phyloP scores from a whole-genome alignment of 1,284 basidiomycete genomes.

The Wallemia hederae region DNA sequence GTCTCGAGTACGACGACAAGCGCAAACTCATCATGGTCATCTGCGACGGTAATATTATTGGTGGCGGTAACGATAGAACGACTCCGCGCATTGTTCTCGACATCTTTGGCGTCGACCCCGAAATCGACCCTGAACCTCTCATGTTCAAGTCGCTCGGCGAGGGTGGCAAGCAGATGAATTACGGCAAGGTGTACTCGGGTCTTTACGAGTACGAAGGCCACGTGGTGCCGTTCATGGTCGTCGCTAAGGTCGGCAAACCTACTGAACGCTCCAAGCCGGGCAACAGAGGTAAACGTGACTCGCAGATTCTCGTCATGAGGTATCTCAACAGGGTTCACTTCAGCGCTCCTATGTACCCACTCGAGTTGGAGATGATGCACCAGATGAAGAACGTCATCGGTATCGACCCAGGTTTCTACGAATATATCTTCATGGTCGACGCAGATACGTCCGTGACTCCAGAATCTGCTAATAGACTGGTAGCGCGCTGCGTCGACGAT shows the following conservation, averaged over 20 bases:
- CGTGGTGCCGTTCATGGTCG: conserved; percentile 79
- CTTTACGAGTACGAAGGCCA: conserved; percentile 81
- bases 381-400: conserved; percentile 99
- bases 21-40: conserved; percentile 79
- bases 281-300: conserved; percentile 88
- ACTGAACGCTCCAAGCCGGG: conserved; percentile 74
- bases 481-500: conserved; percentile 60
- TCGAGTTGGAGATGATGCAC: conserved; percentile 93
- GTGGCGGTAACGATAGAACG: conserved; percentile 19
- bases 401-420: conserved; percentile 93
- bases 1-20: conserved; percentile 93
- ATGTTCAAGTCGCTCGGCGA: conserved; percentile 82
- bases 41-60: conserved; percentile 96
- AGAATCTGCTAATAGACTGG: conserved; percentile 54
- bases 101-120: conserved; percentile 77
- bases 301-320: conserved; percentile 83
- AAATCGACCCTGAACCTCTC: conserved; percentile 74
- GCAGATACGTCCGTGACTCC: conserved; percentile 84
- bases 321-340: conserved; percentile 98
- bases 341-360: conserved; percentile 82
- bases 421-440: conserved; percentile 87
- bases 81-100: conserved; percentile 59
- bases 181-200: conserved; percentile 93
- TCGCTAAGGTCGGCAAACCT: conserved; percentile 92
- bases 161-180: conserved; percentile 85